Evolutionary conservation across 139 green algal species (phyloP).

Genomic region (Nannochloris sp.): DNA sequence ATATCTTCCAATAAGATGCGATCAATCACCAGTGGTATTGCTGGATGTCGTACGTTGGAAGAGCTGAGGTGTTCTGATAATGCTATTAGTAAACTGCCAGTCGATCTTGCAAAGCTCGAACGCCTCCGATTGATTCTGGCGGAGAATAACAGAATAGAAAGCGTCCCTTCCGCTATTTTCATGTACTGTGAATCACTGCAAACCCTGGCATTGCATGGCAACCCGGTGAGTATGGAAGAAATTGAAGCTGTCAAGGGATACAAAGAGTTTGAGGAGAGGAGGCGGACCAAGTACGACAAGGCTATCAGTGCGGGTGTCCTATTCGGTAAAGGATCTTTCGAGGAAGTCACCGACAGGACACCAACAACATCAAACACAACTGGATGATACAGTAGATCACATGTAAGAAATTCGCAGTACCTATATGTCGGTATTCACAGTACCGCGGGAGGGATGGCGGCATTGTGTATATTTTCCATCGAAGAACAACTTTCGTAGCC

Average conservation of each 20-base stretch:
- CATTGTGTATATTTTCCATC: no score
- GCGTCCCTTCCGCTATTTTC: slow-evolving; percentile 55
- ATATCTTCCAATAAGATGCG: slow-evolving; percentile 19
- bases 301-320: slow-evolving; percentile 45
- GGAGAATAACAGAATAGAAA: slow-evolving; percentile 49
- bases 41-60: slow-evolving; percentile 29
- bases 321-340: slow-evolving; percentile 35
- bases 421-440: no score
- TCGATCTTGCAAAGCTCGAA: slow-evolving; percentile 31
- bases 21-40: slow-evolving; percentile 15
- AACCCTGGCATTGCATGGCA: slow-evolving; percentile 61
- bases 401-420: background rate
- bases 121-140: slow-evolving; percentile 40
- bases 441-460: no score
- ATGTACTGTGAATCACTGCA: slow-evolving; percentile 47
- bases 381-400: background rate
- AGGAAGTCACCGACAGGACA: slow-evolving; percentile 35
- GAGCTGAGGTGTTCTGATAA: slow-evolving; percentile 39
- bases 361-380: background rate
- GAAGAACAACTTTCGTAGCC: no score
- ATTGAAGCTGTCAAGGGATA: slow-evolving; percentile 35
- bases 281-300: slow-evolving; percentile 51
- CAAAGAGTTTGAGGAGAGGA: slow-evolving; percentile 47
- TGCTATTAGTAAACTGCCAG: slow-evolving; percentile 15
- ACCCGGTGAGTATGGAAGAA: slow-evolving; percentile 46